Base-by-base conservation (phyloP, 2,329 filamentous ascomycete genomes). In the Rhynchosporium agropyri region DNA sequence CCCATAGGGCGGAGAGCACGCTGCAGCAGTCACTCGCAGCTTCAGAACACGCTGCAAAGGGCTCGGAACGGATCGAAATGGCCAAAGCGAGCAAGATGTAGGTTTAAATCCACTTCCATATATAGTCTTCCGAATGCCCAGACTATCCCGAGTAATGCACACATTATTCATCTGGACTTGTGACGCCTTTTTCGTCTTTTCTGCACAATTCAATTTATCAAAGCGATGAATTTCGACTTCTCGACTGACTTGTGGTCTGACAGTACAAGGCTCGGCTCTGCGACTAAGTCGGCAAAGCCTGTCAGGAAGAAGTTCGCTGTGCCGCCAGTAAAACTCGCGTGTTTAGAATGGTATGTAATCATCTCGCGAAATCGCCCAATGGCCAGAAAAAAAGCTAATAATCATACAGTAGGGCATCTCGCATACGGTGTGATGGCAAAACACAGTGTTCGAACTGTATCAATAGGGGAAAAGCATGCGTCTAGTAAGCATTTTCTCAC, bases 291-390 rank as follows among this genome's bases (percentile, higher is more conserved):
- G 13, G 60, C 50, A n/a, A 69, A 69, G 48, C 62, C 63, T 7
- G 33, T 58, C 28, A 64, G 70, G 55, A 72, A 68, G 68, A 72
- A 72, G 57, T 71, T 72, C 46, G 65, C 66, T 4, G 66, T 69
- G 29, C 80, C 80, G 55, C 80, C 80, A 1, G 80, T 82, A 33
- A 83, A 82, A 70, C 75, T 80, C 57, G 80, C 80, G 28, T 82
- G 80, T 67, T 75, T 82, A 62, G 77, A 79, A 59, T 82, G 80
- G 80, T 82, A 77, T 63, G 77, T 38, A 77, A 63, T 31, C 9
- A 7, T 20, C 5, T 40, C 10, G 28, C 50, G 51, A 20, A 36
- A 54, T 28, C 31, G 36, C 9, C 20, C 46, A 10, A n/a, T 56
- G 36, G 49, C 26, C 38, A 42, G 36, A 20, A 40, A 36, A 20